Base-by-base conservation (phyloP, 2,329 filamentous ascomycete genomes). In the Diaporthe amygdali region DNA sequence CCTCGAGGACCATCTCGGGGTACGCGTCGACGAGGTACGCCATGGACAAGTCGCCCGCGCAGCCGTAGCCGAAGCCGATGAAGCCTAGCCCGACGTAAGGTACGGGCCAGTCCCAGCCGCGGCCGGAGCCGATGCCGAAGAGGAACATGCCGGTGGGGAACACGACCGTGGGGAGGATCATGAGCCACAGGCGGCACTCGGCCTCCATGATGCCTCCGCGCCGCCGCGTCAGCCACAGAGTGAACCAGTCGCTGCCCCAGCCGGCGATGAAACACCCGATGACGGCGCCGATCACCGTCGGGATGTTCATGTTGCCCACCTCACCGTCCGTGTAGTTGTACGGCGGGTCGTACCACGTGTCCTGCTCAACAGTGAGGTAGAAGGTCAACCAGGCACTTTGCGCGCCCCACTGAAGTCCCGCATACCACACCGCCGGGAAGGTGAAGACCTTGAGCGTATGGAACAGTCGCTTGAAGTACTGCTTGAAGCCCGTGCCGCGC, bases 371-470 rank as follows among this genome's bases (percentile, higher is more conserved):
- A 0, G 88, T 90, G 34, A 80, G 76, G 63, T 80, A 80, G 76
- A 90, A 90, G 1, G 86, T 87, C 27, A 90, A 79, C 79, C 88
- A 89, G n/a, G 88, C 87, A 74, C 89, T 88, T 77, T 90, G 88
- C 6, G 78, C 78, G 20, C 79, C 79, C 72, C 80, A 80, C 74
- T 77, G 78, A 55, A 80, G 77, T n/a, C 79, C 71, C 0, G 81
- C 76, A 71, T 82, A 85, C 66, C 84, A 82, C 17, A 85, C 80
- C 10, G 83, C 79, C 0, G 84, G 84, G 79, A 82, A 85, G 5
- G 77, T 78, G 17, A 84, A 77, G 27, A 82, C 78, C 32, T 69
- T 71, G 64, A 90, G 79, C 0, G 86, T 89, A 74, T 89, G 85
- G 74, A 85, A 86, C 2, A 90, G 80, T 2, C 87, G 87, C 49